phyloP scores from a whole-genome alignment of 768 basidiomycete genomes.

The Pleurotus sapidus region DNA sequence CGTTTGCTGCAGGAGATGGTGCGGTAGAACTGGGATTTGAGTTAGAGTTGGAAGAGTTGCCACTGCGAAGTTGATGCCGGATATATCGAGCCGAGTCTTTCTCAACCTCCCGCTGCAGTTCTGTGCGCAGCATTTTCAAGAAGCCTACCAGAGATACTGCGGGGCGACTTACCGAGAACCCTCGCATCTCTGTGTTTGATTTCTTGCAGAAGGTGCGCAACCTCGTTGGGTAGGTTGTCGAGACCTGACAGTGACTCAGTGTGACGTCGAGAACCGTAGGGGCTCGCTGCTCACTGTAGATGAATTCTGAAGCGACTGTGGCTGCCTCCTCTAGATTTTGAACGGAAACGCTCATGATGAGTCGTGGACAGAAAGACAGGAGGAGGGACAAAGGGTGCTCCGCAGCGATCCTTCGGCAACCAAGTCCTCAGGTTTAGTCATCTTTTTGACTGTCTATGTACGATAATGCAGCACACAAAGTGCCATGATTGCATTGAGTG shows the following conservation, averaged over 20 bases:
- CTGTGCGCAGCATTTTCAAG: constrained; percentile 18
- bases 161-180: constrained; percentile 27
- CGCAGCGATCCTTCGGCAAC: background rate
- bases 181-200: constrained; percentile 38
- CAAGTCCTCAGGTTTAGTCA: constrained; percentile 1
- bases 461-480: no score
- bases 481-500: no score
- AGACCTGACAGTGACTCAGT: constrained; percentile 27
- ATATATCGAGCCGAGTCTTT: constrained; percentile 37
- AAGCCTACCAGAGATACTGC: background rate
- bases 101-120: constrained; percentile 37
- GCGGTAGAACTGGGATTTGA: constrained; percentile 4
- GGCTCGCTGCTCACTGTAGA: constrained; percentile 32
- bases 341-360: background rate
- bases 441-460: background rate
- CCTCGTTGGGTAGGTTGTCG: constrained; percentile 45
- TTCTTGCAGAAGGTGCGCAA: constrained; percentile 43
- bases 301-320: constrained; percentile 40
- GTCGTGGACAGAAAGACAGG: background rate
- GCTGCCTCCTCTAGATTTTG: constrained; percentile 44
- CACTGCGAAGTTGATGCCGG: constrained; percentile 28
- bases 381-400: background rate
- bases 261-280: background rate
- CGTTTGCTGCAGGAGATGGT: constrained; percentile 16
- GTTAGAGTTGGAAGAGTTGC: constrained; percentile 11